Evolutionary conservation across 495 filamentous ascomycete genomes (phyloP), one percentile per base, ranked within the genome.

Genomic region (Letharia lupina): DNA sequence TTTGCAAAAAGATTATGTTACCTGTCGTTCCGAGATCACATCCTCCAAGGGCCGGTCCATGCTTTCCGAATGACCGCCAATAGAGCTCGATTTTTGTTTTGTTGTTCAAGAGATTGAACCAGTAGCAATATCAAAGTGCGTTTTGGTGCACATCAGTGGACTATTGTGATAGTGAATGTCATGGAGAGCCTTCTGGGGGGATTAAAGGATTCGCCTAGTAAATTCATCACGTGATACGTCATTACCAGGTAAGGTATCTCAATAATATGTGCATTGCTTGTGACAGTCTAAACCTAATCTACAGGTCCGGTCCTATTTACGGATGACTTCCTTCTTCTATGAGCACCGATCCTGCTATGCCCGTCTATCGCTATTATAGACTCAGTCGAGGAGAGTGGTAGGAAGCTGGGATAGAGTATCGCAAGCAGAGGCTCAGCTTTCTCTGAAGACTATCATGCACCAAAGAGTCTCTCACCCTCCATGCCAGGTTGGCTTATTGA

Each of bases 1-100:
- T 15, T 15, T 37, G 31, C 15, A 33, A 60, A 35, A 40, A 44
- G 35, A 58, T 41, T 47, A 44, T 28, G 13, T 73, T 88, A 91
- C 89, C 79, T 87, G 84, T 71, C 88, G 88, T 72, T 91, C 91
- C 66, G 84, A 84, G 69, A 94, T 90, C 71, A 91, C 90, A 75
- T 94, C 90, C 75, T 93, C 90, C 58, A 94, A 82, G 73, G 86
- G 88, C 73, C 88, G 88, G 77, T 94, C 90, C 85, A 94, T 91
- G 56, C 70, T 77, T 42, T 11, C 41, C 23, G 1, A 64, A 54
- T 28, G 37, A n/a, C n/a, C 1, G 37, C 2, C 37, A 41, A 7
- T 31, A 31, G 23, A 52, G 48, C 23, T 9, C 23, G 23, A 39
- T 35, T 15, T 7, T 16, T 35, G 23, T 54, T 31, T 12, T 54